phyloP scores from a whole-genome alignment of 108 stramenopile species.

The Fistulifera pelliculosa region DNA sequence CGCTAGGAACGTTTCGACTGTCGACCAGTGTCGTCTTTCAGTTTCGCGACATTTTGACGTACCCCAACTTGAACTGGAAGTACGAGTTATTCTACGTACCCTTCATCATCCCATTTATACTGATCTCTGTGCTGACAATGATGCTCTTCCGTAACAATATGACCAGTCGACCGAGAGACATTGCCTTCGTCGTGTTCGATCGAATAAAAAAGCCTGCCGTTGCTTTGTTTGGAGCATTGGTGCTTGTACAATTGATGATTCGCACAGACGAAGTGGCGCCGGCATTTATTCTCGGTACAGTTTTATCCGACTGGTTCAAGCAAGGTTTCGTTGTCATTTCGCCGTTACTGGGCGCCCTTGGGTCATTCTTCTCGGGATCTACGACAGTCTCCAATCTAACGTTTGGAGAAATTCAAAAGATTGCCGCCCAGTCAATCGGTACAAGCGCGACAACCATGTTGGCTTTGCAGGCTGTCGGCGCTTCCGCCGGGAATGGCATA shows the following conservation, averaged over 20 bases:
- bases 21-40: conserved; percentile 49
- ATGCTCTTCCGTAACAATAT: conserved; percentile 38
- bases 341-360: conserved; percentile 41
- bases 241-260: conserved; percentile 48
- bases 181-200: conserved; percentile 20
- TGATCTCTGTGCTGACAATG: conserved; percentile 41
- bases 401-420: conserved; percentile 46
- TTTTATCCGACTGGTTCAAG: conserved; percentile 40
- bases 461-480: conserved; percentile 53
- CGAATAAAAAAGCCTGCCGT: conserved; percentile 42
- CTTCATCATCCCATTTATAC: conserved; percentile 52
- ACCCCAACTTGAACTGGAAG: conserved; percentile 49
- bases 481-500: conserved; percentile 58
- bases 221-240: conserved; percentile 45
- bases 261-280: conserved; percentile 32
- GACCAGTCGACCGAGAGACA: conserved; percentile 11
- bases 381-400: conserved; percentile 63
- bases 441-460: conserved; percentile 33
- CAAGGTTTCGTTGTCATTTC: conserved; percentile 47
- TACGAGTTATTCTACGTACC: conserved; percentile 55
- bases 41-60: conserved; percentile 44
- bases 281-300: conserved; percentile 40
- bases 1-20: conserved; percentile 40
- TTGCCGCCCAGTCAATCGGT: conserved; percentile 51
- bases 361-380: conserved; percentile 54